Evolutionary conservation across 176 grass and related monocot species (phyloP), one percentile per base, ranked within the genome.

Genomic region (Dendrocalamus sinicus): DNA sequence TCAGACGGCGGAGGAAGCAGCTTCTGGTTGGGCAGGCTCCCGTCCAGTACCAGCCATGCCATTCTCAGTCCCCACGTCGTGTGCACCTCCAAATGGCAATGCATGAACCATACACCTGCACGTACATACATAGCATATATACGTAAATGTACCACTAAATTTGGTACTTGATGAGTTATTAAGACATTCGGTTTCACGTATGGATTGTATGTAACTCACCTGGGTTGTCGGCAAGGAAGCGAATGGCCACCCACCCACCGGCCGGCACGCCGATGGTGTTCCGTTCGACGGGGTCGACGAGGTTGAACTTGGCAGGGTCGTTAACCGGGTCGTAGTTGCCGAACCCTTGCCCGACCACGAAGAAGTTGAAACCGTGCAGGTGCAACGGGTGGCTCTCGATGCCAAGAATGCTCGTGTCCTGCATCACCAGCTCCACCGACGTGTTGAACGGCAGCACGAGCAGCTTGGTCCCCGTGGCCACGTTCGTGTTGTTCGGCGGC

Each of bases 361-460:
- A 97, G 90, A 90, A 97, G 75, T 97, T 97, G 89, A 72, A 94
- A 44, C 94, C 94, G 40, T 97, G 94, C n/a, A 97, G 85, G 70
- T 97, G 94, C 43, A 97, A 82, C 0, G 94, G 94, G 88, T 97
- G 92, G 89, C 92, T 97, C 87, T 97, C 94, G 15, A 40, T 23
- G 40, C 92, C 91, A n/a, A 90, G 80, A 26, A 94, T 82, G 77
- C 90, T 90, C 16, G 94, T 97, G 82, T 78, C 94, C 78, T 97
- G 94, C 89, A 97, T 88, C 70, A 97, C 90, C 9, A 94, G 78
- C 87, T 97, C 92, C 76, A 97, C 92, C 17, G 26, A 52, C 35
- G 92, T 13, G 86, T 84, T 86, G 78, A 58, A 95, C 8, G 88
- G 83, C 66, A 95, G 4, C n/a, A 81, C 72, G 22, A 83, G 61